phyloP scores from a whole-genome alignment of 2,329 filamentous ascomycete genomes.

The Chrysosporium queenslandicum region DNA sequence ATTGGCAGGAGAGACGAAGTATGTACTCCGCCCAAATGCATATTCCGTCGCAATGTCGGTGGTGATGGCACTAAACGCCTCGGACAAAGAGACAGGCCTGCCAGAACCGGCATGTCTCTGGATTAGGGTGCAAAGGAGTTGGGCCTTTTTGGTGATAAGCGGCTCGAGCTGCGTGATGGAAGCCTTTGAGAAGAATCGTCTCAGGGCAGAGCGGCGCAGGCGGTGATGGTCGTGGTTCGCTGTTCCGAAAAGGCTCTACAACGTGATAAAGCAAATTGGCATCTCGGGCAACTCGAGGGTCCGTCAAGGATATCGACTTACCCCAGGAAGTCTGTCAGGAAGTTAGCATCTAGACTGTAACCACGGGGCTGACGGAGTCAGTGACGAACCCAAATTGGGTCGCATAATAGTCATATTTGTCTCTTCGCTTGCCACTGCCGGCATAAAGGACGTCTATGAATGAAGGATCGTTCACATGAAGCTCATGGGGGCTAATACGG shows the following conservation, averaged over 20 bases:
- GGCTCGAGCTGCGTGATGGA: constrained; percentile 18
- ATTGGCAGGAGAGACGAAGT: constrained; percentile 25
- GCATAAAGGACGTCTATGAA: constrained; percentile 20
- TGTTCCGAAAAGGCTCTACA: constrained; percentile 23
- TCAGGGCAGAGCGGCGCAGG: constrained; percentile 22
- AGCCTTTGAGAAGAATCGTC: constrained; percentile 22
- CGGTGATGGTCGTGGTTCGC: constrained; percentile 22
- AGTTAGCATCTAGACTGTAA: not conserved
- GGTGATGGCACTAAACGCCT: constrained; percentile 20
- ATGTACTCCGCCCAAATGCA: constrained; percentile 20
- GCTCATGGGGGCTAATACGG: constrained; percentile 21
- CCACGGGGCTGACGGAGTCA: constrained; percentile 10
- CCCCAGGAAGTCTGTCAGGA: not conserved
- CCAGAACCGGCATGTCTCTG: constrained; percentile 5
- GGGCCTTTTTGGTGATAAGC: constrained; percentile 16
- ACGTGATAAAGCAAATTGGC: not conserved
- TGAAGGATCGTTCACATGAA: constrained; percentile 21
- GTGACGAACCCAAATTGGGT: constrained; percentile 17
- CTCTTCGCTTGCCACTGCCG: constrained; percentile 15
- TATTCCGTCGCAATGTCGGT: constrained; percentile 41
- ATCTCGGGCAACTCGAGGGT: not conserved
- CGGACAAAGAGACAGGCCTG: constrained; percentile 13
- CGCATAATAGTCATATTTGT: constrained; percentile 20
- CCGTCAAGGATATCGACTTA: not conserved
- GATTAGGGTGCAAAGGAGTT: constrained; percentile 14